Evolutionary conservation across 1,284 basidiomycete species (phyloP).

Genomic region (Trichosporon sp.): DNA sequence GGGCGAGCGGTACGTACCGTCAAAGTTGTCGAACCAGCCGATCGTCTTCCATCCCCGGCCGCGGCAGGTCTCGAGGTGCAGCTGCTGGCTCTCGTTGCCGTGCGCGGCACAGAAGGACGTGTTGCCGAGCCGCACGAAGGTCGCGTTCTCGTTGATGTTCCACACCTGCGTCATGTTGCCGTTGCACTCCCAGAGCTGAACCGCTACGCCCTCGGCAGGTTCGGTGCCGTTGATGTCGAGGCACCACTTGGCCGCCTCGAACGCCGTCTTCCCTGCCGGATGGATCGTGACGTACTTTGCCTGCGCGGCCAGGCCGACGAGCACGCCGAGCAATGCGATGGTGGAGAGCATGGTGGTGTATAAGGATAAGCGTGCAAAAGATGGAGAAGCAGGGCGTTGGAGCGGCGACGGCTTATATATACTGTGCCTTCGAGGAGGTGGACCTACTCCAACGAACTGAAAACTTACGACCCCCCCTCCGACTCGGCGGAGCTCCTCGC

Average conservation of each 20-base stretch:
- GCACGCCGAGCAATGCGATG: background rate
- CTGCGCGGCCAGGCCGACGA: constrained; percentile 6
- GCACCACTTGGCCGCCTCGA: constrained; percentile 16
- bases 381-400: background rate
- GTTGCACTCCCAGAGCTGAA: constrained; percentile 7
- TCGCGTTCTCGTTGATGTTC: constrained; percentile 5
- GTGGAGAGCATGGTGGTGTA: constrained; percentile 1
- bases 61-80: constrained; percentile 12
- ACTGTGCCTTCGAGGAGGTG: background rate
- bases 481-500: too few relatives aligned
- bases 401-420: background rate
- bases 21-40: constrained; percentile 11
- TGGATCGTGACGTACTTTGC: constrained; percentile 11
- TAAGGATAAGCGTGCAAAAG: background rate
- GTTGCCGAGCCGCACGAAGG: background rate
- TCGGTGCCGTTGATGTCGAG: constrained; percentile 12
- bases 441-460: background rate
- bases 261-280: background rate
- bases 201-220: background rate
- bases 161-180: constrained; percentile 11
- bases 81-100: constrained; percentile 9
- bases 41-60: background rate
- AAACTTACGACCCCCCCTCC: background rate
- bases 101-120: background rate
- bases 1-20: constrained; percentile 7